phyloP scores from a whole-genome alignment of 2,329 filamentous ascomycete species.

The Cordyceps farinosa region DNA sequence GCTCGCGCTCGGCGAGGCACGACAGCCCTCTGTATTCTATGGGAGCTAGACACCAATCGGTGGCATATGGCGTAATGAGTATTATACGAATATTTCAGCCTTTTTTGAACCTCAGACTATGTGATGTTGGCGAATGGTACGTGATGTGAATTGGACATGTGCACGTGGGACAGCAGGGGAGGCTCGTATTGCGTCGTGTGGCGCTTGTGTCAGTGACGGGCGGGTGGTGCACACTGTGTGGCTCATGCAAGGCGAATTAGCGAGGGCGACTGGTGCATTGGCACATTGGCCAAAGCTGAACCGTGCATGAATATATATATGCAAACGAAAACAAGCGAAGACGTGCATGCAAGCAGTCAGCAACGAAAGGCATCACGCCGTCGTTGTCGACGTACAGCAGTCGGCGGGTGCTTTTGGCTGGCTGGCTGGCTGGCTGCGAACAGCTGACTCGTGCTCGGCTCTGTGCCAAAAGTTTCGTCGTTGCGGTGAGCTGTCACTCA shows the following conservation, averaged over 20 bases:
- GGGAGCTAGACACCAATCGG: slow-evolving; percentile 13
- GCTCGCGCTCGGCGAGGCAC: background rate
- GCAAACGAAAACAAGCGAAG: background rate
- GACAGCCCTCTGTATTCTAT: slow-evolving; percentile 14
- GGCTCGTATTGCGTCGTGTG: no score
- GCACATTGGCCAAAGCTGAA: no score
- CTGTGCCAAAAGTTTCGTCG: background rate
- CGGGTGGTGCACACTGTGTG: no score
- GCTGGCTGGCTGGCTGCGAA: slow-evolving; percentile 1
- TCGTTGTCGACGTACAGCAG: background rate
- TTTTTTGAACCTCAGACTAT: no score
- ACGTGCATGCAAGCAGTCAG: background rate
- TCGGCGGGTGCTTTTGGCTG: background rate
- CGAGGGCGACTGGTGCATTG: no score
- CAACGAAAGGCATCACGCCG: background rate
- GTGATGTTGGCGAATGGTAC: no score
- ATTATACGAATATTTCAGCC: background rate
- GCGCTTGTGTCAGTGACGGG: no score
- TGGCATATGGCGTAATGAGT: slow-evolving; percentile 7
- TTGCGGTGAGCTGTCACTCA: background rate
- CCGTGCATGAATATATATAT: background rate
- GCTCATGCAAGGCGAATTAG: no score
- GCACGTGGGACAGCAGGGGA: background rate
- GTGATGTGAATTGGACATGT: background rate
- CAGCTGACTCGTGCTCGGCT: slow-evolving; percentile 13